Percentiles rank a stretch among this genome's conserved stretches.
These are phyloP conservation scores for Zizania latifolia DNA, from an alignment of 176 grass and related monocot genomes.

Conservation along the genomic window DNA sequence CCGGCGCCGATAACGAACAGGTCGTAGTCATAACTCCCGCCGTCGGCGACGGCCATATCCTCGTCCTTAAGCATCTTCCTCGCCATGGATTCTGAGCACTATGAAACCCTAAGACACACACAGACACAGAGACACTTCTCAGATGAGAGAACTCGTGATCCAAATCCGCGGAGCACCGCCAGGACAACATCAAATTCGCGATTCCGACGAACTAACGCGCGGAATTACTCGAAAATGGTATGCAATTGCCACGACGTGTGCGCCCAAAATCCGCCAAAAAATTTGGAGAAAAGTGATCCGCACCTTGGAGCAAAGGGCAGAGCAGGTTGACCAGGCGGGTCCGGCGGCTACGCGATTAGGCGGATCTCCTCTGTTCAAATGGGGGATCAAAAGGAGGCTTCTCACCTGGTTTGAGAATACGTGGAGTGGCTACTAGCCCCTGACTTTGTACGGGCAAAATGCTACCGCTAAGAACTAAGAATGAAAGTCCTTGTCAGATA, in stretches of 20 bases:
- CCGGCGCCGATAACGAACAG: constrained; percentile 95
- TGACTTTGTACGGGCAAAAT: too few species aligned
- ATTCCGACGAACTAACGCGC: not conserved
- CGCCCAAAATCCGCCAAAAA: not conserved
- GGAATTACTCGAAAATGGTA: not conserved
- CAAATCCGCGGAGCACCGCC: not conserved
- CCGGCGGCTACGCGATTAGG: too few species aligned
- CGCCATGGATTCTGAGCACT: constrained; percentile 43
- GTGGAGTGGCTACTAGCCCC: too few species aligned
- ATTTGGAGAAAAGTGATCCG: too few species aligned
- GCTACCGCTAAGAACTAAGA: too few species aligned
- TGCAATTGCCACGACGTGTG: not conserved
- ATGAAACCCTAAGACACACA: constrained; percentile 24
- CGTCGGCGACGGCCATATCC: constrained; percentile 23
- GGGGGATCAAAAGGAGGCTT: too few species aligned
- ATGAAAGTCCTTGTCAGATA: too few species aligned
- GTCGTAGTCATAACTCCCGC: constrained; percentile 59
- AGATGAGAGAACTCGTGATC: not conserved
- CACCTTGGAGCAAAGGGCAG: too few species aligned
- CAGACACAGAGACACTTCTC: not conserved
- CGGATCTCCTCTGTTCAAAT: too few species aligned
- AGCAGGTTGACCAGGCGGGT: too few species aligned
- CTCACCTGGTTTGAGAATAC: too few species aligned
- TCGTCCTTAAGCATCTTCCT: constrained; percentile 90
- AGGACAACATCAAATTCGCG: not conserved